These are phyloP conservation scores for Rutstroemia sp. DNA, from an alignment of 2,329 filamentous ascomycete genomes.

Conservation along the genomic window DNA sequence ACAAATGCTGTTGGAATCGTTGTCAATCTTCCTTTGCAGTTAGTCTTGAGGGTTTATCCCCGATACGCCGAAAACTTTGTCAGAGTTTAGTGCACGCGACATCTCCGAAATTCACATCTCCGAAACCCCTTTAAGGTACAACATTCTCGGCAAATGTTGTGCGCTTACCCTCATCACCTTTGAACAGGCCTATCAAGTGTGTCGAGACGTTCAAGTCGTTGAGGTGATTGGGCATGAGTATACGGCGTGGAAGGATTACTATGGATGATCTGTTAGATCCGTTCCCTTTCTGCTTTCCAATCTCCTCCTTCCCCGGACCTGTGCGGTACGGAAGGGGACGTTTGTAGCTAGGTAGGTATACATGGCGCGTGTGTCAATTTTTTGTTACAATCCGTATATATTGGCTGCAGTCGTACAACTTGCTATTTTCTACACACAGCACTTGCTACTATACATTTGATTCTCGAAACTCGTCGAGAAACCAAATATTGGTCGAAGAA, in stretches of 20 bases:
- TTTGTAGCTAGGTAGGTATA: background rate
- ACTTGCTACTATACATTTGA: background rate
- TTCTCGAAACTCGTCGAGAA: background rate
- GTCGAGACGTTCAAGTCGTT: background rate
- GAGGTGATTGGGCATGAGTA: background rate
- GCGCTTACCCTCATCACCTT: background rate
- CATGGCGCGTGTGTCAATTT: background rate
- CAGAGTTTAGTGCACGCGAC: conserved; percentile 3
- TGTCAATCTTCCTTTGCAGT: background rate
- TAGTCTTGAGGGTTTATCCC: background rate
- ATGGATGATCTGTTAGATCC: background rate
- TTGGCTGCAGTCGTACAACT: background rate
- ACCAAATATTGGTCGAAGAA: background rate
- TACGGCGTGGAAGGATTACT: background rate
- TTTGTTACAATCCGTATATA: conserved; percentile 1
- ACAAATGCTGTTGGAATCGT: background rate
- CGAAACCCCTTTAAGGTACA: conserved; percentile 5
- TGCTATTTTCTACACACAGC: background rate
- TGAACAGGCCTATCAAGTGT: background rate
- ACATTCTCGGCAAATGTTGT: background rate
- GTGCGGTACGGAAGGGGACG: background rate
- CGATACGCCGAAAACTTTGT: conserved; percentile 2
- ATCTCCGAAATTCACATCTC: conserved; percentile 3
- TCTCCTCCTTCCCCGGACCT: background rate
- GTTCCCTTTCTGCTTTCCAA: conserved; percentile 4